Evolutionary conservation across 2,329 filamentous ascomycete genomes (phyloP), one percentile per base, ranked within the genome.

Genomic region (Zymoseptoria crescenta): DNA sequence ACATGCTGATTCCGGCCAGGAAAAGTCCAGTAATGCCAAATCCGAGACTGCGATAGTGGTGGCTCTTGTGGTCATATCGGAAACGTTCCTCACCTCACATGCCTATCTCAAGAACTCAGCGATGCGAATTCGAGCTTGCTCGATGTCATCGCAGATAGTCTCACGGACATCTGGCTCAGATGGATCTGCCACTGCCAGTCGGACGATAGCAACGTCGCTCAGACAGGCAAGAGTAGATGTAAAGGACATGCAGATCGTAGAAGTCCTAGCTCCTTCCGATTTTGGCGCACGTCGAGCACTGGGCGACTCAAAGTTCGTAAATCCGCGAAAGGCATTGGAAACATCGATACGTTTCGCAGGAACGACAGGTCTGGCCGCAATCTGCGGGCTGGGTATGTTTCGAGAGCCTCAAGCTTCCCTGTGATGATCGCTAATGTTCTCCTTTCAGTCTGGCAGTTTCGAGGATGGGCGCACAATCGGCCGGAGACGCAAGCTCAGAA

Each of bases 101-200:
- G 64, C 65, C 45, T 69, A 68, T 52, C 54, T 69, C 20, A 68
- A 62, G 54, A 67, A 69, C 57, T 59, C 58, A 3, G 62, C 67
- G 19, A 57, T 66, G 49, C 41, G 58, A 29, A 60, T 69, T 29
- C 52, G 35, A 28, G 67, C 60, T 35, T 62, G 30, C 53, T 53
- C 58, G 10, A 24, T 66, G 8, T 29, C 57, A 16, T 58, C 54
- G 29, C 57, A 52, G 10, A 50, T 62, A 13, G 55, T 61, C 13
- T 60, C 62, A 16, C 56, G 57, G 54, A 56, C 61, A 41, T 27
- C 54, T 28, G 50, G 59, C 4, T 10, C 49, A 27, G 9, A 21
- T 8, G 20, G 24, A 5, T 21, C 3, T 51, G 49, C 5, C 19
- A 21, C 20, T 51, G 8, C n/a, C 20, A 10, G n/a, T 27, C 49